Evolutionary conservation across 2,329 filamentous ascomycete species (phyloP).

Genomic region (Aspergillus persii): DNA sequence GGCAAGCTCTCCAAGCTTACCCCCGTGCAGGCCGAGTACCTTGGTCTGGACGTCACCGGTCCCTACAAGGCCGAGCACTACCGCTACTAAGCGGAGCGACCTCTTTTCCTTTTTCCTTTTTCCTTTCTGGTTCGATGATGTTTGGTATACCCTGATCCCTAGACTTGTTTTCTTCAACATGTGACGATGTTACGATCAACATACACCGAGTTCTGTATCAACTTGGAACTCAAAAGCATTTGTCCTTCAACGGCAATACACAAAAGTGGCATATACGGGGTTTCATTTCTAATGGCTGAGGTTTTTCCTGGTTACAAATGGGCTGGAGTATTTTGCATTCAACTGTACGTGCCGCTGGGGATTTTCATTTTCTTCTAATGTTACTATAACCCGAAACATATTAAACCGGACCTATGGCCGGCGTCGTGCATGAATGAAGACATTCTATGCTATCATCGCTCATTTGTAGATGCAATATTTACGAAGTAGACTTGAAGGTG

Average conservation of each 20-base stretch:
- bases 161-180: constrained; percentile 51
- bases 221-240: constrained; percentile 50
- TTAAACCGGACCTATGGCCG: not conserved
- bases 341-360: constrained; percentile 23
- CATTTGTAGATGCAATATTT: not conserved
- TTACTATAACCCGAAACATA: constrained; percentile 4
- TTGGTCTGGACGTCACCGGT: constrained; percentile 79
- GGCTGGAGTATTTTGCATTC: constrained; percentile 39
- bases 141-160: constrained; percentile 38
- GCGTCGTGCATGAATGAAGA: not conserved
- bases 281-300: constrained; percentile 22
- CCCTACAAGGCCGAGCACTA: constrained; percentile 94
- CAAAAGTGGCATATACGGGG: constrained; percentile 36
- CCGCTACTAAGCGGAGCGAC: constrained; percentile 59
- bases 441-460: not conserved
- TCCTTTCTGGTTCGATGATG: constrained; percentile 26
- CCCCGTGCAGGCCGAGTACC: constrained; percentile 87
- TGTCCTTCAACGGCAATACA: constrained; percentile 62
- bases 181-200: constrained; percentile 59
- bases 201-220: constrained; percentile 45
- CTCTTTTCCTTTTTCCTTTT: constrained; percentile 16
- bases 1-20: constrained; percentile 88
- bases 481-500: not conserved
- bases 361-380: constrained; percentile 22
- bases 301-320: constrained; percentile 24